Conservation (phyloP, 2,329 filamentous ascomycete genomes). For the Rhexocercosporidium sp. region DNA sequence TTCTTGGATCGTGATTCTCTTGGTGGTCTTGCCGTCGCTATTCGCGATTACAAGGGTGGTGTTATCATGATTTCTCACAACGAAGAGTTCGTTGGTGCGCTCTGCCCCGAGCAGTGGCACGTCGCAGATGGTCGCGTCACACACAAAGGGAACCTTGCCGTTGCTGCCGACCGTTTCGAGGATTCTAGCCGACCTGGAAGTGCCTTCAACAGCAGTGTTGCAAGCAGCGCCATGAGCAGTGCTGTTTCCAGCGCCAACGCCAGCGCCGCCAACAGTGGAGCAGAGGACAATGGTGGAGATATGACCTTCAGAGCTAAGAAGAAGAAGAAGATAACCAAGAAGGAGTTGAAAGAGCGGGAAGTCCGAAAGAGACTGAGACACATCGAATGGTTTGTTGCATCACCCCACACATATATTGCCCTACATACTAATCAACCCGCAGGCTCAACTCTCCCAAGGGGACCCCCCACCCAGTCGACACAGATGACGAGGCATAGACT, state of each 20-base stretch:
- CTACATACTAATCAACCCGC: slow-evolving; percentile 18
- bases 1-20: slow-evolving; percentile 98
- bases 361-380: slow-evolving; percentile 85
- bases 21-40: slow-evolving; percentile 94
- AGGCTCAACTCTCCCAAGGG: slow-evolving; percentile 43
- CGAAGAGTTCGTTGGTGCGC: slow-evolving; percentile 95
- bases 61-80: slow-evolving; percentile 99
- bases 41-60: slow-evolving; percentile 96
- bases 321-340: slow-evolving; percentile 99
- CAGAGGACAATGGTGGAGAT: slow-evolving; percentile 76
- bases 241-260: slow-evolving; percentile 60
- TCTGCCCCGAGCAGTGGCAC: slow-evolving; percentile 96
- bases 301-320: slow-evolving; percentile 90
- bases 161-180: slow-evolving; percentile 84
- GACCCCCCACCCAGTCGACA: slow-evolving; percentile 41
- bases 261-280: slow-evolving; percentile 79
- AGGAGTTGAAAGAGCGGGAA: slow-evolving; percentile 93
- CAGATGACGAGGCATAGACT: slow-evolving; percentile 40
- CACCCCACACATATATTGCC: slow-evolving; percentile 59
- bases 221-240: slow-evolving; percentile 60
- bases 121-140: slow-evolving; percentile 87
- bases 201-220: slow-evolving; percentile 62
- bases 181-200: slow-evolving; percentile 72
- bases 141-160: slow-evolving; percentile 77
- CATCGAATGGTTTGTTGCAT: slow-evolving; percentile 65